These are phyloP conservation scores for Ramicandelaber brevisporus DNA, from an alignment of 192 early-diverging fungal species.

Conservation along the genomic window DNA sequence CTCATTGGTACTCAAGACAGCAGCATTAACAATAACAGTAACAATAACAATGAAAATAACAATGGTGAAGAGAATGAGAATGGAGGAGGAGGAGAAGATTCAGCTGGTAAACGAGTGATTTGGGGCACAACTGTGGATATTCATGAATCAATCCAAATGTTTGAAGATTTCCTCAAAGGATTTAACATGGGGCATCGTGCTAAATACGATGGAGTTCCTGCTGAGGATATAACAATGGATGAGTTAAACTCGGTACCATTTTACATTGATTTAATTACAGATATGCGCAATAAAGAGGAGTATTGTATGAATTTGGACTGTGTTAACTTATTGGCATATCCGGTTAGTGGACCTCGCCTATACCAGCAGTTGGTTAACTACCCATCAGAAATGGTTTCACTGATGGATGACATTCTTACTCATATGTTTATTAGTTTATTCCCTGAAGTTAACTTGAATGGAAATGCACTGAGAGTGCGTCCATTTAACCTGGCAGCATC, in stretches of 20 bases:
- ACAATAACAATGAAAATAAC: too few relatives aligned
- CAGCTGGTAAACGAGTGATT: too few relatives aligned
- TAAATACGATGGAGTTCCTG: slow-evolving; percentile 3
- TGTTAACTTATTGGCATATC: slow-evolving; percentile 46
- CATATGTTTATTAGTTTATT: slow-evolving; percentile 42
- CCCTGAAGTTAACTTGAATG: slow-evolving; percentile 25
- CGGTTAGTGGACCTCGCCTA: slow-evolving; percentile 22
- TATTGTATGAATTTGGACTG: slow-evolving; percentile 75
- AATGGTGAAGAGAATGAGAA: too few relatives aligned
- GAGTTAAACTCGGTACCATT: slow-evolving; percentile 34
- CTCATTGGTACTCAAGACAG: too few relatives aligned
- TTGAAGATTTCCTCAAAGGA: slow-evolving; percentile 55
- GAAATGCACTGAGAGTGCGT: slow-evolving; percentile 35
- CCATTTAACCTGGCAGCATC: slow-evolving; percentile 57
- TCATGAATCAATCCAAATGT: slow-evolving; percentile 47
- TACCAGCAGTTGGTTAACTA: slow-evolving; percentile 76
- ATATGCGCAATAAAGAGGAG: slow-evolving; percentile 38
- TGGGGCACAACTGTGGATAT: slow-evolving; percentile 91
- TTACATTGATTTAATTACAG: slow-evolving; percentile 43
- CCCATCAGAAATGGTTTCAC: slow-evolving; percentile 84
- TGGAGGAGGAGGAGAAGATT: too few relatives aligned
- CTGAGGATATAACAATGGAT: slow-evolving; percentile 7
- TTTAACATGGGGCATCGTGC: slow-evolving; percentile 33
- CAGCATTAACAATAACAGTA: too few relatives aligned
- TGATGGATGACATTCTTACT: slow-evolving; percentile 72